Percentiles rank a stretch among this genome's conserved stretches.
Conservation (phyloP, 2,329 filamentous ascomycete species). For the Colletotrichum scovillei region DNA sequence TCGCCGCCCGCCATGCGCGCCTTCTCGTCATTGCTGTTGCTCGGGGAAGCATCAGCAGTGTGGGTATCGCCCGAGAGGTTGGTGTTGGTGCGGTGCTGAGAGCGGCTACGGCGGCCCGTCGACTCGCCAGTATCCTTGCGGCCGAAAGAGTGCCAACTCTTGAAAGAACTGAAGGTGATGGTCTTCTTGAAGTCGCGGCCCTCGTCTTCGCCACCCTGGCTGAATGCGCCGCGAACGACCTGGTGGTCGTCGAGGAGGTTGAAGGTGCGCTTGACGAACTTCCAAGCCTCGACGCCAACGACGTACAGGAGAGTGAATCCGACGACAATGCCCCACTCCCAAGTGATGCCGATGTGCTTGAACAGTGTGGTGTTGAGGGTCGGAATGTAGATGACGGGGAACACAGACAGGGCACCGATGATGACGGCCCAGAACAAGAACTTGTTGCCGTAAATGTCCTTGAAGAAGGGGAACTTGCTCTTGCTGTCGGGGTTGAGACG, state of each 20-base stretch:
- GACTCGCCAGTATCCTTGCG: conserved; percentile 55
- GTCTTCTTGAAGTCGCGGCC: conserved; percentile 56
- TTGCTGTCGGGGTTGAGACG: conserved; percentile 67
- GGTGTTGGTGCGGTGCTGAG: conserved; percentile 31
- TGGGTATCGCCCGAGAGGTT: conserved; percentile 35
- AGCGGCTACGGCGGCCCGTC: conserved; percentile 29
- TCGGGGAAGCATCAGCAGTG: conserved; percentile 29
- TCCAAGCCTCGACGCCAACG: conserved; percentile 77
- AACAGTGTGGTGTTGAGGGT: conserved; percentile 77
- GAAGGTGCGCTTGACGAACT: conserved; percentile 71
- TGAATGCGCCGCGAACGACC: conserved; percentile 62
- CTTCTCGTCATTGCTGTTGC: conserved; percentile 25
- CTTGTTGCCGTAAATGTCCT: conserved; percentile 75
- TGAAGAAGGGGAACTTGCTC: conserved; percentile 64
- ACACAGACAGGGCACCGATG: conserved; percentile 70
- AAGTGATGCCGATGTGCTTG: conserved; percentile 76
- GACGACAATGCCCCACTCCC: conserved; percentile 80
- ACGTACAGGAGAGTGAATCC: conserved; percentile 74
- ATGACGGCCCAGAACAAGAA: conserved; percentile 78
- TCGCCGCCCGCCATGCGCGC: conserved; percentile 5
- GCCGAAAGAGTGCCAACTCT: conserved; percentile 56
- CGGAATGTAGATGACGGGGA: conserved; percentile 79
- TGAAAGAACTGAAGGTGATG: conserved; percentile 64
- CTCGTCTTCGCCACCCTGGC: conserved; percentile 60
- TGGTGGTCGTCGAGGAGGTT: conserved; percentile 63